Evolutionary conservation across 2,329 filamentous ascomycete species (phyloP).

Genomic region (Proliferodiscus dingleyae): DNA sequence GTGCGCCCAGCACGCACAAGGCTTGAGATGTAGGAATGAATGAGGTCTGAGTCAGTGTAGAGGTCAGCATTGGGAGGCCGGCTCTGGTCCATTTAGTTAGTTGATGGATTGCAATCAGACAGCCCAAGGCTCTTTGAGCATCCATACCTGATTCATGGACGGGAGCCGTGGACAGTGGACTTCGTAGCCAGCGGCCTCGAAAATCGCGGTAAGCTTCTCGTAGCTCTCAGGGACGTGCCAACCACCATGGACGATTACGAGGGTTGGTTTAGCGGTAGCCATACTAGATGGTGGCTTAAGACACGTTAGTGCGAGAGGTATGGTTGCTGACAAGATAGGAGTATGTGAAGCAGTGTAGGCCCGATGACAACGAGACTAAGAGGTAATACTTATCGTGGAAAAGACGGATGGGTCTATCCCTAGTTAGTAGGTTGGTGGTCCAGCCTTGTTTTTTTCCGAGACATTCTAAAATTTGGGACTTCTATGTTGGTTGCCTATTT

Average conservation of each 20-base stretch:
- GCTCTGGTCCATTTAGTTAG: neutral
- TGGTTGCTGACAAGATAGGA: too few species aligned
- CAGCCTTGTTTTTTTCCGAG: too few species aligned
- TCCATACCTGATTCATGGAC: slow-evolving; percentile 3
- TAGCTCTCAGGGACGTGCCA: slow-evolving; percentile 11
- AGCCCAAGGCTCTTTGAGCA: neutral
- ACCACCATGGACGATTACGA: slow-evolving; percentile 7
- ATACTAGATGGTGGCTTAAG: too few species aligned
- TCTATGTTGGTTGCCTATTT: too few species aligned
- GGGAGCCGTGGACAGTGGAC: slow-evolving; percentile 8
- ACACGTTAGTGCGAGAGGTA: too few species aligned
- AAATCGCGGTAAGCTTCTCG: slow-evolving; percentile 5
- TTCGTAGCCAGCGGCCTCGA: slow-evolving; percentile 7
- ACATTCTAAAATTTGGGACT: too few species aligned
- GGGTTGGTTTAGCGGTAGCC: slow-evolving; percentile 1
- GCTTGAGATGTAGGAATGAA: slow-evolving; percentile 4
- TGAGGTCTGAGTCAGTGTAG: slow-evolving; percentile 3
- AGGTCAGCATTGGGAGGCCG: slow-evolving; percentile 11
- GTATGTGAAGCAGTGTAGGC: too few species aligned
- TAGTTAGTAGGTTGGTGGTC: too few species aligned
- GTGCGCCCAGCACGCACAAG: slow-evolving; percentile 3
- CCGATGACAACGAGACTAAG: too few species aligned
- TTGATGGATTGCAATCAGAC: neutral
- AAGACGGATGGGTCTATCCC: too few species aligned
- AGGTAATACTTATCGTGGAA: too few species aligned